These are phyloP conservation scores for Casuarina equisetifolia DNA, from an alignment of 306 rosid genomes.

Conservation along the genomic window DNA sequence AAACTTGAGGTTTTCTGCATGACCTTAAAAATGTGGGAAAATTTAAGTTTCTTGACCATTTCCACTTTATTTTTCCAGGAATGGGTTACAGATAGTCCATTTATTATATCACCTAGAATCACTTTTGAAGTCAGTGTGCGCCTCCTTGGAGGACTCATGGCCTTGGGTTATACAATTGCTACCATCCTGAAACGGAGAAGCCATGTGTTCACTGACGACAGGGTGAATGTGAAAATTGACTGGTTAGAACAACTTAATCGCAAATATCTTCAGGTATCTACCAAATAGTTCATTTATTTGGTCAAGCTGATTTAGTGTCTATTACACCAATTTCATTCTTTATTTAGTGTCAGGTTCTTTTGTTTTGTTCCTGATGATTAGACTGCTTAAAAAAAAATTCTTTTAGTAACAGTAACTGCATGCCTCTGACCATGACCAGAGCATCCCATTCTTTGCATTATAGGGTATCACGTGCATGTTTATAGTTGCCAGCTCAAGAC, in stretches of 20 bases:
- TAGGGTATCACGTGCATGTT: not conserved
- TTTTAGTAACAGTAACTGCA: not conserved
- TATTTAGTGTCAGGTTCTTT: not conserved
- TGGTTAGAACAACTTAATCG: constrained; percentile 98
- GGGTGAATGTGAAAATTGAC: constrained; percentile 79
- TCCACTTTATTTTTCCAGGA: constrained; percentile 57
- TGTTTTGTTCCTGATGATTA: constrained; percentile 5
- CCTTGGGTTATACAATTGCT: constrained; percentile 96
- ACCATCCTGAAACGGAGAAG: constrained; percentile 92
- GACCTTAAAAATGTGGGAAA: constrained; percentile 19
- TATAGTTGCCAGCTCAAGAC: not conserved
- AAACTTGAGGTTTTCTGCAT: constrained; percentile 9
- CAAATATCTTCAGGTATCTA: constrained; percentile 77
- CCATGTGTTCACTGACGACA: constrained; percentile 74
- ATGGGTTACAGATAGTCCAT: constrained; percentile 97
- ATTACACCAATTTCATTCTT: not conserved
- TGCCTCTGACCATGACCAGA: not conserved
- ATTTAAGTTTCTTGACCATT: not conserved
- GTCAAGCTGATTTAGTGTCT: not conserved
- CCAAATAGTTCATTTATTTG: constrained; percentile 8
- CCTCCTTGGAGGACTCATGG: constrained; percentile 99
- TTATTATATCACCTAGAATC: constrained; percentile 96
- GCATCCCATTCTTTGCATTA: not conserved
- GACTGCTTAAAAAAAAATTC: constrained; percentile 8
- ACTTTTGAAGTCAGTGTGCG: constrained; percentile 98